Percentiles rank a stretch among this genome's conserved stretches.
Evolutionary conservation across 306 rosid species (phyloP).

Genomic region (Psophocarpus tetragonolobus): DNA sequence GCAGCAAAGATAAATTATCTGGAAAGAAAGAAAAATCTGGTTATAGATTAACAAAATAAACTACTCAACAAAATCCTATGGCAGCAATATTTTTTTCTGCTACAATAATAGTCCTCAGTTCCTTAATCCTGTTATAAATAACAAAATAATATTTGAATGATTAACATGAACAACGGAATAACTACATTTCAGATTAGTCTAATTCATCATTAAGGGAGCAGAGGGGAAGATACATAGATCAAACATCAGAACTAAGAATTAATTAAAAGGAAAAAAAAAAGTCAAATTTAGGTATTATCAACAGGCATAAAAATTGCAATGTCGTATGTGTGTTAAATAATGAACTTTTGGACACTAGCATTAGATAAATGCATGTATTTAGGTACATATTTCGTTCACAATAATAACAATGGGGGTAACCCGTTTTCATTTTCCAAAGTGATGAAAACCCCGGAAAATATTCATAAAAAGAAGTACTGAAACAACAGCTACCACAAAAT

Average conservation of each 20-base stretch:
- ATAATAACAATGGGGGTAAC: neutral
- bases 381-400: neutral
- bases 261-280: too few species aligned
- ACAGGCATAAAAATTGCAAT: neutral
- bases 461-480: neutral
- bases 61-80: neutral
- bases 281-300: neutral
- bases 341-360: neutral
- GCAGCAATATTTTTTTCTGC: neutral
- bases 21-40: conserved; percentile 3
- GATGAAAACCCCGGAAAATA: neutral
- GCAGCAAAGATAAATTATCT: conserved; percentile 27
- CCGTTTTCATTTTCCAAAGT: conserved; percentile 17
- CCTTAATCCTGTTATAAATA: neutral
- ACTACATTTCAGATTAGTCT: conserved; percentile 1
- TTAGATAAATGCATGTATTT: neutral
- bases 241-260: neutral
- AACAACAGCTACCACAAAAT: neutral
- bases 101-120: neutral
- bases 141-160: neutral
- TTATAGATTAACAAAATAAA: conserved; percentile 19
- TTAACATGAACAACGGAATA: neutral
- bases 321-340: neutral
- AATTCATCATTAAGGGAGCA: neutral
- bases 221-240: neutral